phyloP scores from a whole-genome alignment of 2,329 filamentous ascomycete genomes.

The Dactylonectria estremocensis region DNA sequence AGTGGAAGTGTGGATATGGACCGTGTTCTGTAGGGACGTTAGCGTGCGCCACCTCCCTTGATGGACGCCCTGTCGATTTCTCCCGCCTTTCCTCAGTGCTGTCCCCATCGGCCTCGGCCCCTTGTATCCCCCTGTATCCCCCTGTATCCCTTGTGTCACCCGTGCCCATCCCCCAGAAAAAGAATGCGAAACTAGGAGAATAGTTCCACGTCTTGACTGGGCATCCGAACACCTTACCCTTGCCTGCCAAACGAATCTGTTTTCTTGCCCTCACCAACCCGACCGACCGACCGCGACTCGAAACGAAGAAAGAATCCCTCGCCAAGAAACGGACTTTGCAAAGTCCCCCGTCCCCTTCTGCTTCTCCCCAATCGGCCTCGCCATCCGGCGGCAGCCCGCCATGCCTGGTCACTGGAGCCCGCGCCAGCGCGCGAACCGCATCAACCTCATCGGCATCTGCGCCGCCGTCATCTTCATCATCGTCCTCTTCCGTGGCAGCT shows the following conservation, averaged over 20 bases:
- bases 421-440: slow-evolving; percentile 47
- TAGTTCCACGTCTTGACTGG: not conserved
- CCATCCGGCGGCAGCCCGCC: slow-evolving; percentile 21
- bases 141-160: not conserved
- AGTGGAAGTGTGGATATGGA: not conserved
- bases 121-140: not conserved
- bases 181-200: not conserved
- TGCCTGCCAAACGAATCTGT: not conserved
- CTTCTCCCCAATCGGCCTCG: slow-evolving; percentile 6
- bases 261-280: not conserved
- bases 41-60: slow-evolving; percentile 10
- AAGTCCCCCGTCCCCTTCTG: slow-evolving; percentile 1
- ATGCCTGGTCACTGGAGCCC: slow-evolving; percentile 48
- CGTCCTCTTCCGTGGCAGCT: slow-evolving; percentile 45
- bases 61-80: not conserved
- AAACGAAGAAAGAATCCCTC: no score
- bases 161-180: not conserved
- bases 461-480: slow-evolving; percentile 44
- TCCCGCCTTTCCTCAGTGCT: not conserved
- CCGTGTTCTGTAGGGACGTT: not conserved
- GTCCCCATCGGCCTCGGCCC: not conserved
- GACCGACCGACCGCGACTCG: not conserved
- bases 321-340: not conserved
- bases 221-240: not conserved
- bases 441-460: slow-evolving; percentile 45